Percentiles rank a stretch among this genome's conserved stretches.
Conservation (phyloP, 306 rosid species). For the Gastrolobium bilobum region DNA sequence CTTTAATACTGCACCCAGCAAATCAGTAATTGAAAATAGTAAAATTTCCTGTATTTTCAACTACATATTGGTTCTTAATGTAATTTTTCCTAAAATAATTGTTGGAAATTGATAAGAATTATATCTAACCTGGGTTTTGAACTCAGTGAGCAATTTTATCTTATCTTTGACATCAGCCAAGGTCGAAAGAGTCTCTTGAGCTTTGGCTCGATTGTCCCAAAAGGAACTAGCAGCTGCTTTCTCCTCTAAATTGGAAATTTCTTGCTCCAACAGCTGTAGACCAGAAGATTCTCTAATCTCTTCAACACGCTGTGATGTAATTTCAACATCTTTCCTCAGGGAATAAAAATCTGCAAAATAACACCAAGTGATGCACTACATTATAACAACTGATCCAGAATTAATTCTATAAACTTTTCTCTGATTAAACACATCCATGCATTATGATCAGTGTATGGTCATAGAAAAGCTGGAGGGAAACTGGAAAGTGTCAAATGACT, state of each 20-base stretch:
- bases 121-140: conserved; percentile 76
- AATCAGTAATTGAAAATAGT: not conserved
- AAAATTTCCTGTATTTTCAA: not conserved
- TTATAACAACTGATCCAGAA: conserved; percentile 38
- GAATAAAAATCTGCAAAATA: conserved; percentile 82
- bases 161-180: conserved; percentile 86
- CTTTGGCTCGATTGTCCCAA: conserved; percentile 87
- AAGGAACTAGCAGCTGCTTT: conserved; percentile 75
- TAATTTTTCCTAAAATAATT: not conserved
- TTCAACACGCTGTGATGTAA: conserved; percentile 66
- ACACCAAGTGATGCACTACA: conserved; percentile 13
- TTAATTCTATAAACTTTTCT: conserved; percentile 2
- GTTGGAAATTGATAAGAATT: conserved; percentile 27
- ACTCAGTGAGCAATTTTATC: conserved; percentile 75
- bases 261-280: conserved; percentile 68
- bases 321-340: conserved; percentile 81
- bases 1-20: not conserved
- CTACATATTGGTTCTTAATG: not conserved
- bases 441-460: conserved; percentile 17
- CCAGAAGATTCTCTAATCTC: conserved; percentile 85
- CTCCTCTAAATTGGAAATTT: conserved; percentile 76
- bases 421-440: conserved; percentile 18
- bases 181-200: conserved; percentile 80
- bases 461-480: conserved; percentile 6
- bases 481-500: conserved; percentile 11